These are phyloP conservation scores for Acacia melanoxylon DNA, from an alignment of 306 rosid species.

Conservation along the genomic window DNA sequence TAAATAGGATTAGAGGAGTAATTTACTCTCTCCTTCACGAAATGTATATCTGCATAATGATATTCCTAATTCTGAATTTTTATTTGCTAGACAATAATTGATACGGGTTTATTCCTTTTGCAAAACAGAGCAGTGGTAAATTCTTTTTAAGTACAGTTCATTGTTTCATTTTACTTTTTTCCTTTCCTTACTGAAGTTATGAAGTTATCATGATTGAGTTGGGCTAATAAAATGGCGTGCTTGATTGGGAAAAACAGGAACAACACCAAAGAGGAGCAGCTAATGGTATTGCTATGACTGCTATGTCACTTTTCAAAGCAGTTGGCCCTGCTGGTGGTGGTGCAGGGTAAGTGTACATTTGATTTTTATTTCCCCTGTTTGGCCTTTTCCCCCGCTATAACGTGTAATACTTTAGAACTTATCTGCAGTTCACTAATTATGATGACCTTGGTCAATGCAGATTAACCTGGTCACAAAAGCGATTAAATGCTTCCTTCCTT, in stretches of 20 bases:
- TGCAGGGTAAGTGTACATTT: conserved; percentile 55
- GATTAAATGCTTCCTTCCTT: not conserved
- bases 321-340: conserved; percentile 88
- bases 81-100: conserved; percentile 39
- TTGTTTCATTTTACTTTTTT: not conserved
- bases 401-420: not conserved
- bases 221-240: not conserved
- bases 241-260: conserved; percentile 46
- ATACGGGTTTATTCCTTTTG: conserved; percentile 63
- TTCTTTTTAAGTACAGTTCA: conserved; percentile 7
- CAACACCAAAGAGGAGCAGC: conserved; percentile 94
- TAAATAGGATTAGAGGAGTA: not conserved
- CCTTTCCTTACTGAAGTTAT: not conserved
- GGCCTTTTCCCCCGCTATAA: not conserved
- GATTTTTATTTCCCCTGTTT: not conserved
- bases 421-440: not conserved
- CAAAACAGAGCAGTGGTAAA: conserved; percentile 87
- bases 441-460: not conserved
- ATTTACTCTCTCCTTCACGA: not conserved
- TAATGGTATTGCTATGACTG: conserved; percentile 85
- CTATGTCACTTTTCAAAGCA: conserved; percentile 83
- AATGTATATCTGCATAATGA: not conserved
- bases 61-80: conserved; percentile 2
- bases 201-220: conserved; percentile 6
- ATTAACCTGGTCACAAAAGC: not conserved